Evolutionary conservation across 345 rosid species (phyloP), one percentile per base, ranked within the genome.

Genomic region (Bruguiera gymnorhiza): DNA sequence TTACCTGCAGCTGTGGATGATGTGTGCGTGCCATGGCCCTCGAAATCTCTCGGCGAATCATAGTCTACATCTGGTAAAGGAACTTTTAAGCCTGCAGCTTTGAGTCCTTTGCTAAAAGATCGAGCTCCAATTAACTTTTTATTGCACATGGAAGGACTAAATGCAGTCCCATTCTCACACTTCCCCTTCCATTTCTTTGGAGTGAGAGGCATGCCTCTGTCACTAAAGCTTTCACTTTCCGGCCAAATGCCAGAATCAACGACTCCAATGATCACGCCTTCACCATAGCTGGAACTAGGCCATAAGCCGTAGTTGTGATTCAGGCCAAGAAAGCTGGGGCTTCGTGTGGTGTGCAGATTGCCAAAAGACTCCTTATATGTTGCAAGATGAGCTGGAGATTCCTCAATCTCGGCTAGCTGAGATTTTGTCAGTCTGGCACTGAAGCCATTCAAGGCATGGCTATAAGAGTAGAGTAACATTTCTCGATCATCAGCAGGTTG

Each of bases 351-450:
- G 75, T 69, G 71, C n/a, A 76, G 74, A 72, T 51, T 80, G 58
- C 84, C 82, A 50, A 77, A 73, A 19, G 83, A 73, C 72, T 83
- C 83, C 4, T 62, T 71, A 19, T 63, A 60, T 18, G 82, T 79
- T 24, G 76, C 83, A 16, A 72, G 67, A 67, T 84, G 86, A 73
- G 85, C 79, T 0, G 86, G 80, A 50, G 77, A 78, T 63, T 64
- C 75, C 74, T 83, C 84, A 19, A 83, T 68, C 69, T 76, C 77
- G 6, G 75, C 55, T 7, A 82, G 48, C 37, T 83, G 87, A 43
- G 82, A 78, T 1, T 48, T 50, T 2, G 89, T 81, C 39, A 83
- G 81, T 72, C 80, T 83, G 6, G 86, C 84, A 23, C 87, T 82
- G 46, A 86, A 86, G 6, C 86, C 89, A 20, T 83, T 79, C 31